These are phyloP conservation scores for Dioszegia hungarica DNA, from an alignment of 768 basidiomycete species.

Conservation along the genomic window DNA sequence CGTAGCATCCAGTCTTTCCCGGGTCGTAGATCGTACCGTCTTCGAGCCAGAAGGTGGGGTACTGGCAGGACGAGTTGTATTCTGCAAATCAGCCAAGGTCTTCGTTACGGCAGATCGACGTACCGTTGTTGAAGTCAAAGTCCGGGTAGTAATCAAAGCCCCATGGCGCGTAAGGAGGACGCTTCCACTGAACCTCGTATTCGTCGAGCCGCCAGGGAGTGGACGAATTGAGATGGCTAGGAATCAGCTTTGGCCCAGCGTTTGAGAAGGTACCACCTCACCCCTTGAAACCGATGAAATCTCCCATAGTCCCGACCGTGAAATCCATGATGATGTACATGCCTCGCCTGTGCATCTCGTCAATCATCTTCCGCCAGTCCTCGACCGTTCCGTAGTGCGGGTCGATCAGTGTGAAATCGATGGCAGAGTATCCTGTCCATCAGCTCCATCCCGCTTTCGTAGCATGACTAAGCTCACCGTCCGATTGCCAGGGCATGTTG, in stretches of 20 bases:
- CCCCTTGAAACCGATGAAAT: constrained; percentile 81
- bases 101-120: neutral
- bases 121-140: constrained; percentile 64
- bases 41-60: constrained; percentile 77
- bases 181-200: constrained; percentile 68
- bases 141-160: constrained; percentile 78
- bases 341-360: constrained; percentile 68
- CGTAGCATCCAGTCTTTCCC: constrained; percentile 65
- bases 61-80: constrained; percentile 67
- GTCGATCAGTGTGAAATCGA: constrained; percentile 84
- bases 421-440: constrained; percentile 76
- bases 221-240: constrained; percentile 61
- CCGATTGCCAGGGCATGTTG: constrained; percentile 96
- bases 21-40: constrained; percentile 62
- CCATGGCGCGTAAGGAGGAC: constrained; percentile 74
- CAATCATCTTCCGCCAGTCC: constrained; percentile 73
- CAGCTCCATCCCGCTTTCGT: neutral
- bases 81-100: constrained; percentile 9
- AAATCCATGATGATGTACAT: constrained; percentile 95
- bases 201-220: constrained; percentile 75
- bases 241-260: too few relatives aligned
- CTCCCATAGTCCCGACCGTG: constrained; percentile 86
- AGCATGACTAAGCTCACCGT: constrained; percentile 61
- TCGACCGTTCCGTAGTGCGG: constrained; percentile 83
- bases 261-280: constrained; percentile 48